These are phyloP conservation scores for Dryas drummondii DNA, from an alignment of 306 rosid species.

Conservation along the genomic window DNA sequence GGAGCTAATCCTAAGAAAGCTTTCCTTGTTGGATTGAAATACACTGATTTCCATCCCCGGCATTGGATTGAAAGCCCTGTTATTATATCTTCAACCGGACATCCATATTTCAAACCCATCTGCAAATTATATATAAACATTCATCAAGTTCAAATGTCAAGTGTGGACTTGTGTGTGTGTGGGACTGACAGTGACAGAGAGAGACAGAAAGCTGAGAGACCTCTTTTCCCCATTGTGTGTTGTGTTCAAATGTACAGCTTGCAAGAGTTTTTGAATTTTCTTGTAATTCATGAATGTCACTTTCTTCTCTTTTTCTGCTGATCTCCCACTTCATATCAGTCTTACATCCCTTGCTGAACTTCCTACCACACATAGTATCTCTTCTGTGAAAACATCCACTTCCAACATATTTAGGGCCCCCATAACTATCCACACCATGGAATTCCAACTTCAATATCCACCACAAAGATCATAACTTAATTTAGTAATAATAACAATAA, in stretches of 20 bases:
- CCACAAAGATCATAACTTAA: too few relatives aligned
- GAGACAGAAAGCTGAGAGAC: constrained; percentile 26
- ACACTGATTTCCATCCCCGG: constrained; percentile 63
- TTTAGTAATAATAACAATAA: too few relatives aligned
- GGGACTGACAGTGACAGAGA: too few relatives aligned
- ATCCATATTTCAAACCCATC: constrained; percentile 62
- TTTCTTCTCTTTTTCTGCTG: constrained; percentile 42
- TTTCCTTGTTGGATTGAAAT: constrained; percentile 53
- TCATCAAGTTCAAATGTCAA: not conserved
- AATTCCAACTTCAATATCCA: constrained; percentile 48
- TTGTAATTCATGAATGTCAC: constrained; percentile 37
- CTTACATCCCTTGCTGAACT: constrained; percentile 35
- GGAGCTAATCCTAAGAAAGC: constrained; percentile 63
- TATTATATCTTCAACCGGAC: constrained; percentile 68
- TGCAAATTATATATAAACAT: constrained; percentile 16
- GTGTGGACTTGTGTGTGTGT: not conserved
- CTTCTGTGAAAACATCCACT: constrained; percentile 78
- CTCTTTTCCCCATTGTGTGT: constrained; percentile 76
- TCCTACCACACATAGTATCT: constrained; percentile 60
- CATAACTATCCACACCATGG: constrained; percentile 62
- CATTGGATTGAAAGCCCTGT: constrained; percentile 55
- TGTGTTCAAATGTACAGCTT: constrained; percentile 57
- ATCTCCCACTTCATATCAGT: constrained; percentile 35
- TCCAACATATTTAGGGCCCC: constrained; percentile 69
- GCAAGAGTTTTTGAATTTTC: constrained; percentile 54